These are phyloP conservation scores for Fusarium protoensiforme DNA, from an alignment of 2,329 filamentous ascomycete species.

Conservation along the genomic window DNA sequence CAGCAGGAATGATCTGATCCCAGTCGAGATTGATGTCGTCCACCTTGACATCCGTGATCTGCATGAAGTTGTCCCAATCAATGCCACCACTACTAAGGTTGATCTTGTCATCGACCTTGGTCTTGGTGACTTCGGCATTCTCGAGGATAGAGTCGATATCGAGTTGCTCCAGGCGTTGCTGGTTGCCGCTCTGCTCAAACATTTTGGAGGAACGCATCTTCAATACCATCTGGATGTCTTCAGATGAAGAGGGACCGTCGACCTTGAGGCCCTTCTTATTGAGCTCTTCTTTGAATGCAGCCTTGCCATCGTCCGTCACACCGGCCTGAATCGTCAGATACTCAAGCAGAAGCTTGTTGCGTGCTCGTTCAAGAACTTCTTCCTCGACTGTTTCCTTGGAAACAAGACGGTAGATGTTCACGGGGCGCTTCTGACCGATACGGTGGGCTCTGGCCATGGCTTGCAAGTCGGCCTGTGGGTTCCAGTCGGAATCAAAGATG, in stretches of 20 bases:
- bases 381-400: slow-evolving; percentile 99
- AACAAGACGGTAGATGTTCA: slow-evolving; percentile 95
- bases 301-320: slow-evolving; percentile 94
- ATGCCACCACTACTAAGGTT: slow-evolving; percentile 88
- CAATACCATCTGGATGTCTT: slow-evolving; percentile 95
- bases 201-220: slow-evolving; percentile 99
- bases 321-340: slow-evolving; percentile 97
- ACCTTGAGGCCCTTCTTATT: slow-evolving; percentile 79
- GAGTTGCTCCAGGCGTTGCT: slow-evolving; percentile 94
- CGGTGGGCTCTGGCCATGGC: slow-evolving; percentile 98
- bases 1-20: slow-evolving; percentile 98
- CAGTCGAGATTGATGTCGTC: slow-evolving; percentile 84
- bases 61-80: slow-evolving; percentile 92
- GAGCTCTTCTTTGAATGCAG: slow-evolving; percentile 78
- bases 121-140: slow-evolving; percentile 97
- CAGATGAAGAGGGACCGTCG: slow-evolving; percentile 87
- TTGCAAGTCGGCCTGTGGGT: slow-evolving; percentile 96
- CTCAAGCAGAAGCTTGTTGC: slow-evolving; percentile 97
- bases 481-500: slow-evolving; percentile 99
- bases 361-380: slow-evolving; percentile 93
- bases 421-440: slow-evolving; percentile 95
- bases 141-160: slow-evolving; percentile 98
- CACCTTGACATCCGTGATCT: slow-evolving; percentile 98
- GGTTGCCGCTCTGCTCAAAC: slow-evolving; percentile 97
- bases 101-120: slow-evolving; percentile 92